These are phyloP conservation scores for Ustanciosporium gigantosporum DNA, from an alignment of 1,284 basidiomycete genomes.

Conservation along the genomic window DNA sequence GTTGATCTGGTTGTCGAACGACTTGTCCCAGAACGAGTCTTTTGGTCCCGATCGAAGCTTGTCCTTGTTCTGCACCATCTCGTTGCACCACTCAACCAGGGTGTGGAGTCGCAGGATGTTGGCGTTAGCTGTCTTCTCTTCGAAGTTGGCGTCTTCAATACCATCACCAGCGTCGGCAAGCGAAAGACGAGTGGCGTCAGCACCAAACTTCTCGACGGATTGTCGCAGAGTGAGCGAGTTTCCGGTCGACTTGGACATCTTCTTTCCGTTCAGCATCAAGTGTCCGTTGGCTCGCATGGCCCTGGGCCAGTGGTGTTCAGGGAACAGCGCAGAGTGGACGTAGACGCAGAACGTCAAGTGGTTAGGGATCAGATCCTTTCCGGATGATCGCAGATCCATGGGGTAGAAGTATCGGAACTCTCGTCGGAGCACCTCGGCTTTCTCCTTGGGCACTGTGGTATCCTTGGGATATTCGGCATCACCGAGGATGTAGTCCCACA, in stretches of 20 bases:
- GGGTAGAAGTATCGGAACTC: constrained; percentile 98
- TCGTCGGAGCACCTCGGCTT: constrained; percentile 81
- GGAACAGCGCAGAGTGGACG: constrained; percentile 91
- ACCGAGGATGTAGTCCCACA: constrained; percentile 93
- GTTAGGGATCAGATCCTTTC: constrained; percentile 96
- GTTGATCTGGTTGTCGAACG: constrained; percentile 91
- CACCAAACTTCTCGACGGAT: constrained; percentile 72
- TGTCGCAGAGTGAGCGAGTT: constrained; percentile 59
- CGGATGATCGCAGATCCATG: constrained; percentile 97
- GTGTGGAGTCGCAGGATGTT: constrained; percentile 94
- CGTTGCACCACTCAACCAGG: constrained; percentile 87
- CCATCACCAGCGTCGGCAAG: constrained; percentile 97
- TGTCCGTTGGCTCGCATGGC: constrained; percentile 95
- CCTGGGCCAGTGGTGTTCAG: constrained; percentile 88
- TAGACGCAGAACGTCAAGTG: constrained; percentile 94
- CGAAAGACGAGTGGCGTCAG: constrained; percentile 86
- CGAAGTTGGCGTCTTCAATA: constrained; percentile 96
- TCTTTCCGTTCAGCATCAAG: constrained; percentile 95
- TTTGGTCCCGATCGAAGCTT: constrained; percentile 68
- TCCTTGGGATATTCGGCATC: constrained; percentile 75
- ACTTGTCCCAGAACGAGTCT: constrained; percentile 68
- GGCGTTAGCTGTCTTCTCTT: constrained; percentile 97
- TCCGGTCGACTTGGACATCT: constrained; percentile 97
- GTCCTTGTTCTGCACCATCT: constrained; percentile 69
- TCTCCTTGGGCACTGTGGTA: constrained; percentile 71